Conservation (phyloP, 2,329 filamentous ascomycete species). For the Neocatenulostroma microsporum region DNA sequence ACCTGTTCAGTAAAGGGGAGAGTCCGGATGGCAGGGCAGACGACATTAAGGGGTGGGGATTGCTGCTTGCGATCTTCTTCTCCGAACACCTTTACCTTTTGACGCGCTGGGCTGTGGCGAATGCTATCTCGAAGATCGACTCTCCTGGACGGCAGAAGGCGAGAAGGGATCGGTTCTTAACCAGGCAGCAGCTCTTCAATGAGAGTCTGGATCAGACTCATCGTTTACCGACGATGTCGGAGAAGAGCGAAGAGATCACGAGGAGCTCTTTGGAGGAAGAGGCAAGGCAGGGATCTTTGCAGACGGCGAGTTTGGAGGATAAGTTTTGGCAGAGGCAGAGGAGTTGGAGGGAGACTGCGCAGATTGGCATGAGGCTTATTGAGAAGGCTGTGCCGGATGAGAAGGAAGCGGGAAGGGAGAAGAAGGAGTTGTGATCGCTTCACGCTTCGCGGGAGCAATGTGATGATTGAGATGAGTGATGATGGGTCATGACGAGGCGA, state of each 20-base stretch:
- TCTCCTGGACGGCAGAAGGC: conserved; percentile 81
- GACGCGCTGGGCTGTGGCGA: conserved; percentile 62
- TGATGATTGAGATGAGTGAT: too few relatives aligned
- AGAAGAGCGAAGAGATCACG: conserved; percentile 53
- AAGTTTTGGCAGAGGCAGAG: conserved; percentile 48
- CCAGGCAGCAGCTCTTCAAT: conserved; percentile 71
- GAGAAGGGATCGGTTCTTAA: conserved; percentile 67
- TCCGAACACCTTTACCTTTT: conserved; percentile 86
- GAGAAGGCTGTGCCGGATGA: conserved; percentile 29
- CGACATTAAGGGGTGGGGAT: conserved; percentile 68
- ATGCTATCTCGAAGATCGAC: conserved; percentile 70
- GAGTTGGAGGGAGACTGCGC: conserved; percentile 43
- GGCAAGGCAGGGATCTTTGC: conserved; percentile 34
- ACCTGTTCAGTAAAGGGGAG: conserved; percentile 68
- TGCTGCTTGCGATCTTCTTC: conserved; percentile 74
- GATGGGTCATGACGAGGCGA: too few relatives aligned
- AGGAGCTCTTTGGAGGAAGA: conserved; percentile 56
- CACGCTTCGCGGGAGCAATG: too few relatives aligned
- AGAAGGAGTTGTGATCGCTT: conserved; percentile 30
- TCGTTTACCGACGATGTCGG: conserved; percentile 40
- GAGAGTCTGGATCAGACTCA: conserved; percentile 57
- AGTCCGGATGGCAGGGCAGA: conserved; percentile 59
- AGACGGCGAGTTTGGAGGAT: conserved; percentile 36
- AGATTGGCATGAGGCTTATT: conserved; percentile 46
- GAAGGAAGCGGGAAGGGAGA: conserved; percentile 17